Base-by-base conservation (phyloP, 163 green algal species). In the Scenedesmus sp. region DNA sequence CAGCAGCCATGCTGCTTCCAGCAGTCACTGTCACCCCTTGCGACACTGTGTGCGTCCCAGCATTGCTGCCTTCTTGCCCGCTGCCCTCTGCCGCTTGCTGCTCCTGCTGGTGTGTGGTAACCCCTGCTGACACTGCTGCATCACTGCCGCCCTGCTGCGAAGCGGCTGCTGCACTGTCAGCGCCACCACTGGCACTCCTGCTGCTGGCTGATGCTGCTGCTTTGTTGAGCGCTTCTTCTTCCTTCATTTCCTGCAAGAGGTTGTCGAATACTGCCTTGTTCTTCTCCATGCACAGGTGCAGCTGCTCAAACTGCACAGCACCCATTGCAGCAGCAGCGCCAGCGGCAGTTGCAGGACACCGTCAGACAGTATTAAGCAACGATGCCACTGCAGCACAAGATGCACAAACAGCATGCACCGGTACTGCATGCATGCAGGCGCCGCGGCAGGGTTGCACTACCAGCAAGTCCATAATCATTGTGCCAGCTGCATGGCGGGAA, bases 271-370 rank as follows among this genome's bases (percentile, higher is more conserved):
- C 73, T 20, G 54, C 76, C 60, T 93, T 91, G 74, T 93, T 93
- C 73, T 93, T 90, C 90, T 93, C 90, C 90, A 93, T 93, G 74
- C 90, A 93, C 46, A 86, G 18, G 56, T 93, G 84, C 60, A 93
- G 90, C 46, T 56, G 13, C 60, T 93, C 90, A 84, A 91, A 93
- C 84, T 92, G 89, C 67, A 59, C 8, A 81, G 20, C 52, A 67
- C 8, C 20, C 34, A 34, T 7, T 4, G 64, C 86, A 84, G 15
- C 60, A 64, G n/a, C 64, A 18, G 7, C 62, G 4, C 10, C 20
- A 76, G 57, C 57, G 55, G 59, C 23, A 46, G 70, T 34, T 5
- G 66, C 66, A 88, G 16, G n/a, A 79, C 2, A 9, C 18, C 55
- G 8, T 56, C n/a, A 79, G 15, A 9, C n/a, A 62, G 0, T 85